Evolutionary conservation across 1,284 basidiomycete genomes (phyloP).

Genomic region (Trichosporon coremiiforme): DNA sequence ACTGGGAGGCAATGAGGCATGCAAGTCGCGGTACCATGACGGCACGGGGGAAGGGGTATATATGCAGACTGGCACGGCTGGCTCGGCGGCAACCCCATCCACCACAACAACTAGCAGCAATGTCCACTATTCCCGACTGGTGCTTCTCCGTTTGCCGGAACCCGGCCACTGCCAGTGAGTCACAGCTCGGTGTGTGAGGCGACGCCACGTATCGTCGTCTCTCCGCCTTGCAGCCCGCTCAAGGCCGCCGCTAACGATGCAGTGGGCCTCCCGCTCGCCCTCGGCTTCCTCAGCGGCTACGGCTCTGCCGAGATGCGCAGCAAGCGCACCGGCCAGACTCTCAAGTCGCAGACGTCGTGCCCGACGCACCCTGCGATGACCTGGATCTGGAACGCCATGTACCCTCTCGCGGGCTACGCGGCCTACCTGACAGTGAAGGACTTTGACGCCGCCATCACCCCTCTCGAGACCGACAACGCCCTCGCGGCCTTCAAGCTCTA

Average conservation of each 20-base stretch:
- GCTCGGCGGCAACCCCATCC: background rate
- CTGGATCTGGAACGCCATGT: slow-evolving; percentile 43
- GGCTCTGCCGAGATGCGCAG: slow-evolving; percentile 47
- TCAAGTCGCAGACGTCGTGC: slow-evolving; percentile 20
- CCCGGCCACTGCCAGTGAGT: slow-evolving; percentile 61
- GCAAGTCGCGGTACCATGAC: background rate
- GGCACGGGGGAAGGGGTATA: slow-evolving; percentile 5
- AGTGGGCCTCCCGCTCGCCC: slow-evolving; percentile 65
- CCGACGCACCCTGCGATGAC: slow-evolving; percentile 24
- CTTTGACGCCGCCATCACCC: slow-evolving; percentile 61
- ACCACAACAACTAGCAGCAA: slow-evolving; percentile 28
- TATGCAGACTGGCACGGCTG: background rate
- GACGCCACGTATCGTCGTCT: too few species aligned
- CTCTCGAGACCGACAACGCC: slow-evolving; percentile 58
- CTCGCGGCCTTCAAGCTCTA: slow-evolving; percentile 66
- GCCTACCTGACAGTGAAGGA: slow-evolving; percentile 67
- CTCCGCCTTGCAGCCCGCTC: too few species aligned
- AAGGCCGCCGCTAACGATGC: background rate
- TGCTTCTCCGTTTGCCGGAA: slow-evolving; percentile 65
- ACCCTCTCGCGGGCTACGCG: slow-evolving; percentile 69
- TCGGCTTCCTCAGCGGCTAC: slow-evolving; percentile 63
- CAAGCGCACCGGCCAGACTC: slow-evolving; percentile 21
- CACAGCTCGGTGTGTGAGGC: too few species aligned
- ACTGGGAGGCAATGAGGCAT: background rate
- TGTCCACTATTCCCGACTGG: slow-evolving; percentile 57